Evolutionary conservation across 768 basidiomycete species (phyloP), one percentile per base, ranked within the genome.

Genomic region (Mycena chlorophos): DNA sequence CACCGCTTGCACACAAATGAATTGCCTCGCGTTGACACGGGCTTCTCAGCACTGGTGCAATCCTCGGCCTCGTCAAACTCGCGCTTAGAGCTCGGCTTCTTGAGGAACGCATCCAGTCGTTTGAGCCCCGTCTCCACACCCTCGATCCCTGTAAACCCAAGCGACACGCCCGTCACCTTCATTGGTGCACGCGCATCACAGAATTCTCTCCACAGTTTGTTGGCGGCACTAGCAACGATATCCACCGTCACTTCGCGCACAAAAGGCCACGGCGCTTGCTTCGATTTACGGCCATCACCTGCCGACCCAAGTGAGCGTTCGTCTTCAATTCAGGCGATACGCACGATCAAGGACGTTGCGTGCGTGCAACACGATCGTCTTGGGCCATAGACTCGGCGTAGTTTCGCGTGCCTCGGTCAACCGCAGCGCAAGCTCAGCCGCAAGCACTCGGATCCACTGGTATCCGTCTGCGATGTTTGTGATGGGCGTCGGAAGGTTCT

Each of bases 371-470:
- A 89, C 92, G 42, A 99, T 76, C 0, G 90, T 89, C 71, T 92
- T 98, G 0, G 97, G 97, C 97, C 96, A 96, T 6, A 92, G 64
- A 39, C 86, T 87, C 0, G 89, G 85, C 14, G 81, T 80, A 1
- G 74, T 71, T 56, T 88, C 81, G 2, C 97, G 76, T 1, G 90
- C 91, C 54, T 98, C 93, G 29, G 83, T 85, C 29, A 99, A 76
- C 46, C 97, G 79, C 8, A 95, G 76, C 5, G 90, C 85, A 19
- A 99, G 78, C 65, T 99, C 97, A 14, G 94, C 91, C 29, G 94
- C 88, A 25, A 98, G 81, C 10, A 98, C 88, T 10, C 88, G 80
- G 43, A 99, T 83, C 97, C 97, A 98, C 52, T 93, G 91, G 42
- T 83, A 78, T 0, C 93, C 95, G 56, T 94, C 87, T 2, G 83